Evolutionary conservation across 768 basidiomycete species (phyloP).

Genomic region (Leucocoprinus sp.): DNA sequence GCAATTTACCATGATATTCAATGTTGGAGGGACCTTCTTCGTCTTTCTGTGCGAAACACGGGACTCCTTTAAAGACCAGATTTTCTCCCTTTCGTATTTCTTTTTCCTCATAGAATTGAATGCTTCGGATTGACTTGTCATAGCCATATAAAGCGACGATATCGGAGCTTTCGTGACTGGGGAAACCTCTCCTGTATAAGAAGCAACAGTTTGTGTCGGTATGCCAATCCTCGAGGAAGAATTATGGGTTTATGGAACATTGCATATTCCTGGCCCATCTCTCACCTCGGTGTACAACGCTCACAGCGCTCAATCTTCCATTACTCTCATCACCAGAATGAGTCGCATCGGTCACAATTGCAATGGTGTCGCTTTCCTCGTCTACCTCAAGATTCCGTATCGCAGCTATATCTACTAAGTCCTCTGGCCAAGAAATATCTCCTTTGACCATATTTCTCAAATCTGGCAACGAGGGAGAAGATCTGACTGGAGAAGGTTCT

Average conservation of each 20-base stretch:
- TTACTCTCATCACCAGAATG: not conserved
- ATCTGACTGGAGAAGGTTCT: conserved; percentile 43
- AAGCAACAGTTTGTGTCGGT: conserved; percentile 10
- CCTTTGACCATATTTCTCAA: conserved; percentile 50
- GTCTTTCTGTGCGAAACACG: conserved; percentile 58
- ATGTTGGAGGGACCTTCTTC: conserved; percentile 64
- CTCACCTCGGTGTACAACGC: conserved; percentile 50
- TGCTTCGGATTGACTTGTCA: conserved; percentile 42
- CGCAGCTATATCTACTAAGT: conserved; percentile 66
- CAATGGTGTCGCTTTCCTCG: not conserved
- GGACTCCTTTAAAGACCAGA: conserved; percentile 24
- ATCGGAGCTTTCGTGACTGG: conserved; percentile 33
- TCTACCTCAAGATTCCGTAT: conserved; percentile 34
- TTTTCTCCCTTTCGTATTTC: conserved; percentile 24
- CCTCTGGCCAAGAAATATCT: conserved; percentile 75
- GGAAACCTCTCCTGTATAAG: conserved; percentile 37
- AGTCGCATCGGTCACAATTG: not conserved
- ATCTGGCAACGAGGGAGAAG: conserved; percentile 78
- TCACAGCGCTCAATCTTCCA: conserved; percentile 13
- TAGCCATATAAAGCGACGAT: conserved; percentile 62
- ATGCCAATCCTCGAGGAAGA: conserved; percentile 9
- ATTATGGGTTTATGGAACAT: conserved; percentile 77
- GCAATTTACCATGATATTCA: conserved; percentile 72
- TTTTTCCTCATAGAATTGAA: conserved; percentile 10
- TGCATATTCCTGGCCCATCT: conserved; percentile 35